A percentile compares a stretch with the other conserved stretches of the same genome.
These are phyloP conservation scores for Diversispora epigaea DNA, from an alignment of 192 early-diverging fungal genomes.

Conservation along the genomic window DNA sequence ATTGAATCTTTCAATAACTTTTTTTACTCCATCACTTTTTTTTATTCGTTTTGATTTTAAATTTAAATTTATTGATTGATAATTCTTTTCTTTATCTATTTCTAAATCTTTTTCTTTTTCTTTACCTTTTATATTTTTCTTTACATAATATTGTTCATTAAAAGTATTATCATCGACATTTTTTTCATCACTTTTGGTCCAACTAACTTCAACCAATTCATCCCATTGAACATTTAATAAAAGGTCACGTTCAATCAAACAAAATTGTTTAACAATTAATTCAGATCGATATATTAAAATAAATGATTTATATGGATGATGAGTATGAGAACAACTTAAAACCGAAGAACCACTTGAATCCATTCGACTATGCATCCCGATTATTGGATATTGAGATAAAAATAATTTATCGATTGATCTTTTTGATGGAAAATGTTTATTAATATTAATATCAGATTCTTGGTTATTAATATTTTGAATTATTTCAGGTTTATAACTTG, in stretches of 20 bases:
- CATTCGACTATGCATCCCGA: not conserved
- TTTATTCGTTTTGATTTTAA: not conserved
- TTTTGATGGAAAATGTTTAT: too few species aligned
- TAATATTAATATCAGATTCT: too few species aligned
- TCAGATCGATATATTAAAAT: conserved; percentile 50
- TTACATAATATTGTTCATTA: conserved; percentile 40
- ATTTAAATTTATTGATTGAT: too few species aligned
- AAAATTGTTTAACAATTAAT: conserved; percentile 57
- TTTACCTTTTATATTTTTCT: conserved; percentile 22
- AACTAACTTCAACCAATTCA: conserved; percentile 8
- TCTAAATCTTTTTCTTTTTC: conserved; percentile 5
- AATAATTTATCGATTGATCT: too few species aligned
- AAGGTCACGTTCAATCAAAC: conserved; percentile 54
- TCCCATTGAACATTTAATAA: conserved; percentile 40
- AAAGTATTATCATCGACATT: not conserved
- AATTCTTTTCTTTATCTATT: not conserved
- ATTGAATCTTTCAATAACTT: conserved; percentile 17
- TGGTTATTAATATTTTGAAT: too few species aligned
- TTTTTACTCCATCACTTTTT: conserved; percentile 9
- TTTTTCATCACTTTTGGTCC: not conserved
- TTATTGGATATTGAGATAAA: not conserved
- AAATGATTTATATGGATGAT: conserved; percentile 33
- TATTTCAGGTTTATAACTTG: too few species aligned
- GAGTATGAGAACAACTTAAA: not conserved
- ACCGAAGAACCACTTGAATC: not conserved